These are phyloP conservation scores for Fomitopsis pinicola DNA, from an alignment of 1,284 basidiomycete species.

Conservation along the genomic window DNA sequence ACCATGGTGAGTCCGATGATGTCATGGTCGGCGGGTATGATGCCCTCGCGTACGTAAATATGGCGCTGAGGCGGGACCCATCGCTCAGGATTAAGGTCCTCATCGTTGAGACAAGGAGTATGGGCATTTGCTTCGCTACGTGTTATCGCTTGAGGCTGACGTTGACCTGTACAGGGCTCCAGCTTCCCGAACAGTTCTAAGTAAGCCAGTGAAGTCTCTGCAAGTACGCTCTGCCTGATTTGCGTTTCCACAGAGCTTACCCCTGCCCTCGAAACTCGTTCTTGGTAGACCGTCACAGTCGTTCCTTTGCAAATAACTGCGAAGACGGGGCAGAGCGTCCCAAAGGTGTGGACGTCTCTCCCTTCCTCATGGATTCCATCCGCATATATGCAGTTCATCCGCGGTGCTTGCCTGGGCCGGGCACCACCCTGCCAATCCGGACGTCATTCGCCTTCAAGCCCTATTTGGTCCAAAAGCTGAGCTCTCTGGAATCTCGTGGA, in stretches of 20 bases:
- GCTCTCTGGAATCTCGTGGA: constrained; percentile 14
- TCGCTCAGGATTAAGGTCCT: constrained; percentile 14
- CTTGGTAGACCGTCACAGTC: not conserved
- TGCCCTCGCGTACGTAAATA: constrained; percentile 22
- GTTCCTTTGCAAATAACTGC: not conserved
- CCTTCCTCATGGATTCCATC: too few species aligned
- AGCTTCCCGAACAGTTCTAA: not conserved
- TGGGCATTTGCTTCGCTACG: too few species aligned
- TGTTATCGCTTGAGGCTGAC: too few species aligned
- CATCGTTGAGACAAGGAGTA: constrained; percentile 10
- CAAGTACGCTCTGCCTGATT: not conserved
- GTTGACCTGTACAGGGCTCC: not conserved
- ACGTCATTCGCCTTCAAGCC: constrained; percentile 14
- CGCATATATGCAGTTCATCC: too few species aligned
- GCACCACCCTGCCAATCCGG: not conserved
- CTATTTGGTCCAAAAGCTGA: constrained; percentile 7
- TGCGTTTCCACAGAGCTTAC: not conserved
- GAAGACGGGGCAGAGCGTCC: too few species aligned
- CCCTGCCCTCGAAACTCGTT: not conserved
- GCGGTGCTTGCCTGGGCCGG: not conserved
- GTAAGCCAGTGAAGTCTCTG: not conserved
- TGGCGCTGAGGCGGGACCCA: constrained; percentile 17
- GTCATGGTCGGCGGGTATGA: constrained; percentile 9
- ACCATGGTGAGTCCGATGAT: constrained; percentile 11
- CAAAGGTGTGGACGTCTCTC: too few species aligned